A percentile compares a stretch with the other conserved stretches of the same genome.
phyloP scores from a whole-genome alignment of 805 yeast genomes.

The Naumovozyma castellii region DNA sequence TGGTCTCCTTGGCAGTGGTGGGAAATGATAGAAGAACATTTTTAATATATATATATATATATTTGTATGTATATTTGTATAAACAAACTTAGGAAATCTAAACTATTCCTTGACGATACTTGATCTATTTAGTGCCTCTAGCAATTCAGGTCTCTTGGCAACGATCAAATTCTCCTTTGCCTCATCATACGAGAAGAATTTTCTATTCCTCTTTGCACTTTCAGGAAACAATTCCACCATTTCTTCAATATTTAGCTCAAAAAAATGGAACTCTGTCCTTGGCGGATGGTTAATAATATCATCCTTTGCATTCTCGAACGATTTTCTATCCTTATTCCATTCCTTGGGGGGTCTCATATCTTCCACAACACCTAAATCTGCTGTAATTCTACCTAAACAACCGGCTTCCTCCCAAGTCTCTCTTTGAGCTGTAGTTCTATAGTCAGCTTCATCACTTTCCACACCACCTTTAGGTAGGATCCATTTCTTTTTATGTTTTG shows the following conservation, averaged over 20 bases:
- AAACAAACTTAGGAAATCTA: neutral
- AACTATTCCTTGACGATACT: slow-evolving; percentile 29
- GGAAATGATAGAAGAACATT: slow-evolving; percentile 1
- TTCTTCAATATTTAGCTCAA: slow-evolving; percentile 55
- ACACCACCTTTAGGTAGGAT: slow-evolving; percentile 94
- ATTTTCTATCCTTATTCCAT: slow-evolving; percentile 29
- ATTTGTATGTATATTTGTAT: slow-evolving; percentile 1
- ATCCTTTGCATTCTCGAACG: slow-evolving; percentile 14
- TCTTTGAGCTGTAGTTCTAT: slow-evolving; percentile 50
- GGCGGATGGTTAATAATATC: slow-evolving; percentile 42
- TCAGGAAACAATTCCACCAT: slow-evolving; percentile 74
- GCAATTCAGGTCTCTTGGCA: slow-evolving; percentile 58
- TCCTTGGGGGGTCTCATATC: slow-evolving; percentile 47
- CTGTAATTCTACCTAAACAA: slow-evolving; percentile 52
- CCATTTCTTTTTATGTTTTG: slow-evolving; percentile 63
- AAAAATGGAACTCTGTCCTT: slow-evolving; percentile 80
- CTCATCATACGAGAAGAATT: slow-evolving; percentile 66
- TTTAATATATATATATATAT: slow-evolving; percentile 1
- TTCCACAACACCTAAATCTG: slow-evolving; percentile 52
- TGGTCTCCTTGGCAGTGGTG: slow-evolving; percentile 46
- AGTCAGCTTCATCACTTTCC: slow-evolving; percentile 63
- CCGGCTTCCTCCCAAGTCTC: slow-evolving; percentile 99
- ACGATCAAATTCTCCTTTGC: slow-evolving; percentile 50
- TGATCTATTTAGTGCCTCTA: slow-evolving; percentile 53
- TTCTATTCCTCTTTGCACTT: slow-evolving; percentile 44